These are phyloP conservation scores for Fusarium sp. DNA, from an alignment of 2,329 filamentous ascomycete species.

Conservation along the genomic window DNA sequence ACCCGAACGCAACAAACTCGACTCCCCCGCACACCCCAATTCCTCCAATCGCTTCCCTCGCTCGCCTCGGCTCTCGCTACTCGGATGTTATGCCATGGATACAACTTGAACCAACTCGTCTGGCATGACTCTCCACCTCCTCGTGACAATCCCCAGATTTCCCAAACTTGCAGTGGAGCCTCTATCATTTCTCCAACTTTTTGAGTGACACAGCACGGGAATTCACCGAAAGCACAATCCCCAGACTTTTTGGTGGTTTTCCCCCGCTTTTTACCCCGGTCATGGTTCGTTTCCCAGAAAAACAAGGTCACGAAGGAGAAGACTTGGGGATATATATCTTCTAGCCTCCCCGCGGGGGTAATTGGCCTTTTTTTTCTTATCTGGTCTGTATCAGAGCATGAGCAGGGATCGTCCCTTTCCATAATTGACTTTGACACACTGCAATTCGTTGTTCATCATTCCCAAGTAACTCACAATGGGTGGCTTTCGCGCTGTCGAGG, in stretches of 20 bases:
- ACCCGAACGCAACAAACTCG: neutral
- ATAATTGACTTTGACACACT: neutral
- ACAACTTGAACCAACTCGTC: neutral
- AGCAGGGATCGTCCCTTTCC: neutral
- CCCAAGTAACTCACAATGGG: slow-evolving; percentile 43
- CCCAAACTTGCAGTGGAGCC: neutral
- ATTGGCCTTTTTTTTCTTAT: neutral
- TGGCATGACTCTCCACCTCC: neutral
- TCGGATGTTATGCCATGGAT: slow-evolving; percentile 33
- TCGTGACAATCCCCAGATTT: slow-evolving; percentile 37
- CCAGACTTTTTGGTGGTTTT: neutral
- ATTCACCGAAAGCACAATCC: neutral
- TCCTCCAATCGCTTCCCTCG: slow-evolving; percentile 37
- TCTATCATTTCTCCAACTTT: neutral
- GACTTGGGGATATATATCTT: slow-evolving; percentile 38
- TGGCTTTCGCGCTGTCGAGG: slow-evolving; percentile 61
- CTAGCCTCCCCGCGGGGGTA: slow-evolving; percentile 8
- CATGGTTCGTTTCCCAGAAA: slow-evolving; percentile 6
- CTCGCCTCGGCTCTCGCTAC: slow-evolving; percentile 46
- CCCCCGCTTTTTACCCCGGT: neutral
- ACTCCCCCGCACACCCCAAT: neutral
- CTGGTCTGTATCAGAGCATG: neutral
- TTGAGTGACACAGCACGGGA: neutral
- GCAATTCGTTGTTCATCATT: neutral
- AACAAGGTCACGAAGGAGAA: slow-evolving; percentile 6